Evolutionary conservation across 805 yeast genomes (phyloP), one percentile per base, ranked within the genome.

Genomic region (Wilhelminamyces savonicus): DNA sequence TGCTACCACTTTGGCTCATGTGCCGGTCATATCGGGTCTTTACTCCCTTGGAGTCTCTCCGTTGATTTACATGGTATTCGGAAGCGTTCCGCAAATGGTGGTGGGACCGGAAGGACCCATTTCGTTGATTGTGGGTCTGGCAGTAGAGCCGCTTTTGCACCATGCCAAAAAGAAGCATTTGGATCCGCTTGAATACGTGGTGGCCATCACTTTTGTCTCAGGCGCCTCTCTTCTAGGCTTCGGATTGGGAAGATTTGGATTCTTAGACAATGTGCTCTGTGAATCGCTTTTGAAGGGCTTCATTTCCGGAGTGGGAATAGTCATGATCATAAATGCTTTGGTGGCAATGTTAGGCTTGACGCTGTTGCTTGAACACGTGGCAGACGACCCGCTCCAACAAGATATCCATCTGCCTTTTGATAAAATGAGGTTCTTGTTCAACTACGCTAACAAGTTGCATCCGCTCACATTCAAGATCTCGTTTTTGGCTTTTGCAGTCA

Each of bases 311-410:
- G 67, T 65, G 9, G 71, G 71, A 6, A 44, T 58, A 8, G 69
- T 65, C 13, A 65, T 65, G 71, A 36, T 61, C 8, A 58, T 65
- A 28, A 87, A 84, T 50, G 79, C 95, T 2, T 44, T 73, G 8
- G 74, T 86, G 9, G 73, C 82, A 2, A 82, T 80, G 52, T 55
- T 88, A 23, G 95, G 95, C 2, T 60, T 90, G 16, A 64, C 62
- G 21, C 50, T 42, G 4, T 39, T 73, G 3, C 59, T 74, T 34
- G 52, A 58, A 12, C 52, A 65, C 2, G 54, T 74, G 8, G 39
- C 50, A 7, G 42, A 48, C 15, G 61, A 61, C 30, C 62, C 61
- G 3, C 23, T 36, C 5, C 43, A 49, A 23, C 51, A 51, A 46
- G 65, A 63, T 33, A 56, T 63, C 9, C 68, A 62, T 30, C 76